Conservation (phyloP, 2,329 filamentous ascomycete species). For the Venturia oleaginea region DNA sequence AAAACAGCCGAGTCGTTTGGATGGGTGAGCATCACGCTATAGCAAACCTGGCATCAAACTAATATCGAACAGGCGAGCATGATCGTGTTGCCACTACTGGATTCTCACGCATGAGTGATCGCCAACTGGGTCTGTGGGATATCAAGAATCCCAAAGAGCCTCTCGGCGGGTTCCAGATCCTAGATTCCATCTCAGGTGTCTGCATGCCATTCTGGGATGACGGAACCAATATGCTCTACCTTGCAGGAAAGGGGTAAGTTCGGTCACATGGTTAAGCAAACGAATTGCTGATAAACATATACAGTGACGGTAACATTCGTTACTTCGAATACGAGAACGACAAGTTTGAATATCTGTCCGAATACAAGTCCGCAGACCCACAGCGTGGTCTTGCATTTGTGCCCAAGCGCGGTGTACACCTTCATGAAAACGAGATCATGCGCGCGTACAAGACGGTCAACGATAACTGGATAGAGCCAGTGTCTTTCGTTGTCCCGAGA, state of each 20-base stretch:
- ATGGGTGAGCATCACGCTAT: constrained; percentile 48
- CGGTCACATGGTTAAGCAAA: neutral
- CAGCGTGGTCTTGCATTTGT: constrained; percentile 92
- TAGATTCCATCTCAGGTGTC: constrained; percentile 94
- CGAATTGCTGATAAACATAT: neutral
- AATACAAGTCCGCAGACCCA: constrained; percentile 94
- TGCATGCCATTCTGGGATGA: constrained; percentile 99
- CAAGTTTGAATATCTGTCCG: constrained; percentile 94
- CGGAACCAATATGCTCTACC: constrained; percentile 85
- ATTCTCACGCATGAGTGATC: constrained; percentile 97
- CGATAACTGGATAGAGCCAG: constrained; percentile 87
- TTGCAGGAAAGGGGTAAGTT: constrained; percentile 89
- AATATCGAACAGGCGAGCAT: constrained; percentile 48
- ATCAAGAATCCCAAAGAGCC: constrained; percentile 69
- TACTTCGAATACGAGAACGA: constrained; percentile 99
- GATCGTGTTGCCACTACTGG: constrained; percentile 93
- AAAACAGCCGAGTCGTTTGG: constrained; percentile 96
- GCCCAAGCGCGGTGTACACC: constrained; percentile 89
- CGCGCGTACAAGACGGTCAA: constrained; percentile 96
- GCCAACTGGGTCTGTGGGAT: constrained; percentile 94
- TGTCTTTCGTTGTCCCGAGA: constrained; percentile 93
- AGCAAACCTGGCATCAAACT: constrained; percentile 47
- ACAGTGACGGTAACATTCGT: constrained; percentile 92
- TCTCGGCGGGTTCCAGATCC: constrained; percentile 77
- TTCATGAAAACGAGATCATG: constrained; percentile 93